phyloP scores from a whole-genome alignment of 83 land plant species.

The Thuja plicata region DNA sequence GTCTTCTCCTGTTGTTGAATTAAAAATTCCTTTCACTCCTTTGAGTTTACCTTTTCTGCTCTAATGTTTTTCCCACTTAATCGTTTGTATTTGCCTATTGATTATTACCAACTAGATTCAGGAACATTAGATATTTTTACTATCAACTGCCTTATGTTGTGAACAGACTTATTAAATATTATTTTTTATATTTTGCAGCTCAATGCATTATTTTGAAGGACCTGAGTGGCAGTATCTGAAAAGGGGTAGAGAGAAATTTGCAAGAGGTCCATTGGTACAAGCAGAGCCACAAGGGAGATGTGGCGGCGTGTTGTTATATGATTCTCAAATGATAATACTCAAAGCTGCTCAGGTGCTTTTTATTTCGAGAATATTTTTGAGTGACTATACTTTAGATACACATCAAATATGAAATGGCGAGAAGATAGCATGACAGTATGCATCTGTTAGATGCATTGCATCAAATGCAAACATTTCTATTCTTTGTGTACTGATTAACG shows the following conservation, averaged over 20 bases:
- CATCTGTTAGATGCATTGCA: not conserved
- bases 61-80: too few species aligned
- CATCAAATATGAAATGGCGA: not conserved
- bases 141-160: not conserved
- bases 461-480: not conserved
- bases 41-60: too few species aligned
- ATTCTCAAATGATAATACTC: constrained; percentile 84
- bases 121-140: not conserved
- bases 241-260: constrained; percentile 92
- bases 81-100: too few species aligned
- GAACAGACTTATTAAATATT: not conserved
- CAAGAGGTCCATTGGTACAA: constrained; percentile 87
- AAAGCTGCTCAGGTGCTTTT: constrained; percentile 88
- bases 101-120: not conserved
- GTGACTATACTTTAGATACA: not conserved
- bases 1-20: too few species aligned
- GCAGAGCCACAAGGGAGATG: constrained; percentile 95
- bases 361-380: not conserved
- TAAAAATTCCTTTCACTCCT: too few species aligned
- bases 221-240: constrained; percentile 91
- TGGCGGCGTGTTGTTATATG: constrained; percentile 81
- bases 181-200: constrained; percentile 47
- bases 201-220: constrained; percentile 98
- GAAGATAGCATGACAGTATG: not conserved
- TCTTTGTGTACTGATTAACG: not conserved